phyloP scores from a whole-genome alignment of 2,329 filamentous ascomycete genomes.

The Pyrenochaeta sp. region DNA sequence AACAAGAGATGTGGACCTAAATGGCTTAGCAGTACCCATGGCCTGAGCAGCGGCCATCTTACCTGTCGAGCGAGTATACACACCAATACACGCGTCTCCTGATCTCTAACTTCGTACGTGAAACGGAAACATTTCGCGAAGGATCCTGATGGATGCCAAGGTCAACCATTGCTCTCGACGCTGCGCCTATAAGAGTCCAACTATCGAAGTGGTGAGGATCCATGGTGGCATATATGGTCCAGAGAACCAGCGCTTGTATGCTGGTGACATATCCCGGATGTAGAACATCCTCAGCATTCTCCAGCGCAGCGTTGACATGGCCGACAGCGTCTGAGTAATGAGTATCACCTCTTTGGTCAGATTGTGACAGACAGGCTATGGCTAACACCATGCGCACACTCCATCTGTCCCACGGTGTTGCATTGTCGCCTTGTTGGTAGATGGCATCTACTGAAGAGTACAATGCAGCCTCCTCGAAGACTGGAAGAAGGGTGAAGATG shows the following conservation, averaged over 20 bases:
- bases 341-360: conserved; percentile 70
- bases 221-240: conserved; percentile 88
- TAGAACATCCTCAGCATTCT: conserved; percentile 81
- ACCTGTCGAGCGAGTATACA: conserved; percentile 89
- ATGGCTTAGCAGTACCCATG: conserved; percentile 24
- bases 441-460: conserved; percentile 82
- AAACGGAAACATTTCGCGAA: conserved; percentile 71
- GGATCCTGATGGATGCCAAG: conserved; percentile 93
- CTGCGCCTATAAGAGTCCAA: conserved; percentile 93
- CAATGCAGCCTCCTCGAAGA: conserved; percentile 81
- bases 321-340: conserved; percentile 68
- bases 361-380: conserved; percentile 78
- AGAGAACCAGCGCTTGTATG: conserved; percentile 84
- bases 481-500: conserved; percentile 80
- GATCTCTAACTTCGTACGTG: conserved; percentile 76
- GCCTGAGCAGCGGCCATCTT: conserved; percentile 9
- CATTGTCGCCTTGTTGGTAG: conserved; percentile 72
- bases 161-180: conserved; percentile 86
- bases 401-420: conserved; percentile 78
- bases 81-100: conserved; percentile 88
- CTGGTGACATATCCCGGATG: conserved; percentile 84
- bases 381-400: conserved; percentile 89
- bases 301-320: conserved; percentile 72
- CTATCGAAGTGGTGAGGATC: conserved; percentile 92
- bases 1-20: conserved; percentile 84